phyloP scores from a whole-genome alignment of 2,329 filamentous ascomycete genomes.

The Pseudogymnoascus sp. region DNA sequence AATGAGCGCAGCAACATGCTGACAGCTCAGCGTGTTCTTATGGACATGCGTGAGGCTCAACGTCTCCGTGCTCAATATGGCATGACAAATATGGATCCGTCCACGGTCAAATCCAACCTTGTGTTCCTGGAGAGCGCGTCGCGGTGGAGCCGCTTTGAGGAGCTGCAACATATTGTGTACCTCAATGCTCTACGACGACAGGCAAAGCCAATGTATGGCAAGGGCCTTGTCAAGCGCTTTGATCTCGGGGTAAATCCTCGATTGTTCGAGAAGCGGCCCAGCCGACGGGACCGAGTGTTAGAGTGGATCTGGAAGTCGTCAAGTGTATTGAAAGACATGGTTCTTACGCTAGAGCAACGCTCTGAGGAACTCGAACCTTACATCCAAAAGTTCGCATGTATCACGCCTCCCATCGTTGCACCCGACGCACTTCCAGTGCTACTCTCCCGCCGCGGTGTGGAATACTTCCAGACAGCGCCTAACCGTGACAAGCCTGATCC shows the following conservation, averaged over 20 bases:
- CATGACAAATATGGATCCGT: constrained; percentile 49
- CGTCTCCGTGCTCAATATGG: constrained; percentile 50
- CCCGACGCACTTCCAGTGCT: constrained; percentile 63
- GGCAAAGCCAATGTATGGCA: constrained; percentile 72
- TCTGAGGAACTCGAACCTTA: constrained; percentile 63
- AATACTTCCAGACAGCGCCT: constrained; percentile 47
- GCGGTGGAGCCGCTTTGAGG: constrained; percentile 62
- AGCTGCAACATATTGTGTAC: constrained; percentile 72
- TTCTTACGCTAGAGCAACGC: constrained; percentile 67
- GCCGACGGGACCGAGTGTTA: constrained; percentile 52
- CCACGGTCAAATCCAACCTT: constrained; percentile 60
- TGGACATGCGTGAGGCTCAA: constrained; percentile 65
- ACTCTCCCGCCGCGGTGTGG: constrained; percentile 51
- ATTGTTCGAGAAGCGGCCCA: constrained; percentile 51
- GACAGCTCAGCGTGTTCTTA: constrained; percentile 60
- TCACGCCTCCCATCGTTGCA: constrained; percentile 82
- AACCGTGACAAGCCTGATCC: constrained; percentile 61
- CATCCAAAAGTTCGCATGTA: constrained; percentile 82
- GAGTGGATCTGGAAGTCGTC: constrained; percentile 71
- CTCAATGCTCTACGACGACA: constrained; percentile 75
- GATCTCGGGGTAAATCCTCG: constrained; percentile 53
- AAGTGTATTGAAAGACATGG: constrained; percentile 52
- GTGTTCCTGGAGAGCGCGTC: constrained; percentile 63
- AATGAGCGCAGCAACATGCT: constrained; percentile 53
- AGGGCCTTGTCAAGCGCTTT: constrained; percentile 65